Evolutionary conservation across 768 basidiomycete genomes (phyloP).

Genomic region (Trametes maxima): DNA sequence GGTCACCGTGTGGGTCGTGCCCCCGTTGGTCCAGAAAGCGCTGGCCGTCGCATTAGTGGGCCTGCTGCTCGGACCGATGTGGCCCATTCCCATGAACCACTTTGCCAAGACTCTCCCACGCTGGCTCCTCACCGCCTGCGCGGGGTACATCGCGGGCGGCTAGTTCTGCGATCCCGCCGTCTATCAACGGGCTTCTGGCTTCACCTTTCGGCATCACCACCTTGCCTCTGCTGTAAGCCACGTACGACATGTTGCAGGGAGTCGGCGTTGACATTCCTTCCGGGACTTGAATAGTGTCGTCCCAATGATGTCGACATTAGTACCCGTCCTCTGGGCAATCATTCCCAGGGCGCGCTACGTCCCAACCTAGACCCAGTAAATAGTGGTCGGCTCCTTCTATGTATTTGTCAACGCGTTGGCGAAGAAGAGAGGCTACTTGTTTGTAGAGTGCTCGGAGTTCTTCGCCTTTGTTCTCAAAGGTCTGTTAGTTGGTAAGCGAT

Average conservation of each 20-base stretch:
- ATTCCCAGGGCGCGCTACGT: conserved; percentile 39
- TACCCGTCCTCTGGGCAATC: conserved; percentile 54
- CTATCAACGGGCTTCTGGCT: conserved; percentile 71
- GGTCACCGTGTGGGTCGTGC: conserved; percentile 54
- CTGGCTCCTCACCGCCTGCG: conserved; percentile 62
- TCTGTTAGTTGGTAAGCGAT: too few species aligned
- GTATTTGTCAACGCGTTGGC: background rate
- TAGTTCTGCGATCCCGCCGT: conserved; percentile 71
- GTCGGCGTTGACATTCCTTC: background rate
- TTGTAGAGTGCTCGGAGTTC: too few species aligned
- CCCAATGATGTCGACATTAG: conserved; percentile 60
- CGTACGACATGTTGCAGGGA: background rate
- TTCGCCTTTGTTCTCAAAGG: too few species aligned
- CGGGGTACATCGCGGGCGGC: conserved; percentile 47
- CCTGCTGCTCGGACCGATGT: conserved; percentile 51
- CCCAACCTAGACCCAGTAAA: background rate
- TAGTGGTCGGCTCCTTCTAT: too few species aligned
- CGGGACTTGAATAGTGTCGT: conserved; percentile 43
- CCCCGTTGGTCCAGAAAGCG: conserved; percentile 53
- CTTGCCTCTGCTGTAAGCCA: conserved; percentile 62
- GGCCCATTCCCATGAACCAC: conserved; percentile 67
- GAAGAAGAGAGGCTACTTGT: too few species aligned
- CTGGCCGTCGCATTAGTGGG: conserved; percentile 42
- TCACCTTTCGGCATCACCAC: conserved; percentile 61
- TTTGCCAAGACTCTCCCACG: conserved; percentile 67